These are phyloP conservation scores for Blastobotrys parvus DNA, from an alignment of 805 yeast genomes.

Conservation along the genomic window DNA sequence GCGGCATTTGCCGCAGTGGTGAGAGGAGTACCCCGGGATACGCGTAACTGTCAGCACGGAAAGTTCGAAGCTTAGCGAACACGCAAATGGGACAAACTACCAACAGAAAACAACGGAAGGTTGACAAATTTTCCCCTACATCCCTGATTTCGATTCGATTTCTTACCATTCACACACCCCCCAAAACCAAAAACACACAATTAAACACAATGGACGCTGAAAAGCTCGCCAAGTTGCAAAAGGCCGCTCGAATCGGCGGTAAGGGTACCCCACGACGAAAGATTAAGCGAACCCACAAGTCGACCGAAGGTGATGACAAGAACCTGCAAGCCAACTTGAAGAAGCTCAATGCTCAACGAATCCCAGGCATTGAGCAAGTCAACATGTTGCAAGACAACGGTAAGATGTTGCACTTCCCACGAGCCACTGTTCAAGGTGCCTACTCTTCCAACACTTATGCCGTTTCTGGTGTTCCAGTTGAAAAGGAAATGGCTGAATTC, in stretches of 20 bases:
- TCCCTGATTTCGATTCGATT: no score
- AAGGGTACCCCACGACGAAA: conserved; percentile 74
- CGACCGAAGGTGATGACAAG: conserved; percentile 68
- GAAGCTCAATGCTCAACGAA: conserved; percentile 81
- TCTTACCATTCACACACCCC: no score
- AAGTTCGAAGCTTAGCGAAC: no score
- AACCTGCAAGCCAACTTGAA: conserved; percentile 83
- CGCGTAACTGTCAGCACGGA: no score
- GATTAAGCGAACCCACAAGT: conserved; percentile 59
- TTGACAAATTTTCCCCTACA: no score
- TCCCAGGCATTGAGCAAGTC: conserved; percentile 91
- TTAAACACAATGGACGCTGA: conserved; percentile 61
- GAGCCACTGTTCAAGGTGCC: conserved; percentile 94
- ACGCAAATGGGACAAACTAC: no score
- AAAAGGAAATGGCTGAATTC: conserved; percentile 84
- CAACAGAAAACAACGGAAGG: no score
- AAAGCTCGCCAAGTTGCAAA: conserved; percentile 80
- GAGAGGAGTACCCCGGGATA: no score
- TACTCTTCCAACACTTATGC: conserved; percentile 86
- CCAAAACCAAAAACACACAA: no score
- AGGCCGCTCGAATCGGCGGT: conserved; percentile 76
- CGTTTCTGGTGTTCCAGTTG: conserved; percentile 91
- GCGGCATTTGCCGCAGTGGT: no score
- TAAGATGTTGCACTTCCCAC: conserved; percentile 88
- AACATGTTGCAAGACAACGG: conserved; percentile 97